phyloP scores from a whole-genome alignment of 1,139 yeast genomes.

The Kurtzmaniella natalensis region DNA sequence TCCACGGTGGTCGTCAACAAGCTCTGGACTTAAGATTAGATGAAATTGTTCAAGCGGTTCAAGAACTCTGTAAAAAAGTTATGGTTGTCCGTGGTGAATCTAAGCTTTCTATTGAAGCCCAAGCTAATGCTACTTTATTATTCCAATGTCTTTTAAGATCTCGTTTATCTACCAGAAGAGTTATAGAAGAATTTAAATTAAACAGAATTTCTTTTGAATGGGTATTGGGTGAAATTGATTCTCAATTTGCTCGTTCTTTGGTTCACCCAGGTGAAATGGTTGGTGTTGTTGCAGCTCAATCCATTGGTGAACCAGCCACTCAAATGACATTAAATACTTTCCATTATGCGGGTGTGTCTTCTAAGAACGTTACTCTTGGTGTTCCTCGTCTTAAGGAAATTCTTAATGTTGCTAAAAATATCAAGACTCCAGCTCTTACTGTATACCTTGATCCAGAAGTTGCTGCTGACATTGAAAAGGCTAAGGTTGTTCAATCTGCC shows the following conservation, averaged over 20 bases:
- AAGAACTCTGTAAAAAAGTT: conserved; percentile 60
- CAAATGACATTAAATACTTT: conserved; percentile 99
- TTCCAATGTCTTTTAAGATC: conserved; percentile 93
- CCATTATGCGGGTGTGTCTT: conserved; percentile 99
- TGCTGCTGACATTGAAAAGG: conserved; percentile 86
- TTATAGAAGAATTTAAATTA: conserved; percentile 84
- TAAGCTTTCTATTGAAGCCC: conserved; percentile 74
- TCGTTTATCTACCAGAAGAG: conserved; percentile 84
- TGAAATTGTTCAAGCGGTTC: conserved; percentile 75
- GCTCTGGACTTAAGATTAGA: conserved; percentile 86
- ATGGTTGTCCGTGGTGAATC: conserved; percentile 83
- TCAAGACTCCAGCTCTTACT: conserved; percentile 97
- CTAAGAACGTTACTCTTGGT: conserved; percentile 98
- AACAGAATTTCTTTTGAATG: conserved; percentile 88
- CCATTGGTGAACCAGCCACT: conserved; percentile 99
- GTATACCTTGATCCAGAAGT: conserved; percentile 79
- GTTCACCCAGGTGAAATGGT: conserved; percentile 99
- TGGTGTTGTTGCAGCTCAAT: conserved; percentile 98
- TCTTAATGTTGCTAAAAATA: conserved; percentile 95
- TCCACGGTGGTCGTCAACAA: conserved; percentile 86
- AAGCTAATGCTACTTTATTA: conserved; percentile 82
- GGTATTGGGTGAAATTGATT: conserved; percentile 91
- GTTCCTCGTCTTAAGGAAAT: conserved; percentile 99
- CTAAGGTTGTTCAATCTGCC: conserved; percentile 93
- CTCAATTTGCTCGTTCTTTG: conserved; percentile 87